Evolutionary conservation across 306 rosid species (phyloP).

Genomic region (Echinosophora koreensis): DNA sequence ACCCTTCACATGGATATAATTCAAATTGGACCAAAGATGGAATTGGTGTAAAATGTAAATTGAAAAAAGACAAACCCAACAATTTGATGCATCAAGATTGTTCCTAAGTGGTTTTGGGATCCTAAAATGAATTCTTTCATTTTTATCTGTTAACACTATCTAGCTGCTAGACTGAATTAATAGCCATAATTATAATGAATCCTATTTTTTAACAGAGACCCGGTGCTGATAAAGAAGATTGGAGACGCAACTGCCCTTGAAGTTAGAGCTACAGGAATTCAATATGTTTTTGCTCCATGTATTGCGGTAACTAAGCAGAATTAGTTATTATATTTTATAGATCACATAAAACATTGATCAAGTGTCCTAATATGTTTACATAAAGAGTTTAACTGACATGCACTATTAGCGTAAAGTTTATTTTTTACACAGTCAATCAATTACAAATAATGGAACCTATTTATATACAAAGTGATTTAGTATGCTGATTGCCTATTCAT

Average conservation of each 20-base stretch:
- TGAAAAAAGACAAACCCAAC: neutral
- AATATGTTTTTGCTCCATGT: conserved; percentile 91
- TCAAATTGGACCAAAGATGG: too few species aligned
- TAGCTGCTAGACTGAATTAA: conserved; percentile 13
- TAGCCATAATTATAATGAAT: conserved; percentile 9
- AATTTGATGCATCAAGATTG: too few species aligned
- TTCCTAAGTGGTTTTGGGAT: too few species aligned
- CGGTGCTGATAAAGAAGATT: conserved; percentile 79
- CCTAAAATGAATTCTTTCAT: neutral
- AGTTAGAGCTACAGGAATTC: conserved; percentile 71
- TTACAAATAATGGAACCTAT: too few species aligned
- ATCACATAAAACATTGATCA: neutral
- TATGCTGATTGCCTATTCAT: conserved; percentile 7
- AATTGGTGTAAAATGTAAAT: too few species aligned
- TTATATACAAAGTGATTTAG: too few species aligned
- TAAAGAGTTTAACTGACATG: too few species aligned
- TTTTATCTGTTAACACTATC: neutral
- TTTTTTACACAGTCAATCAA: too few species aligned
- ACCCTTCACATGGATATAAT: too few species aligned
- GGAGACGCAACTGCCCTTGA: conserved; percentile 86
- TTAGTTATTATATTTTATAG: neutral
- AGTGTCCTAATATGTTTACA: conserved; percentile 19
- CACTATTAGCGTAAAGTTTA: too few species aligned
- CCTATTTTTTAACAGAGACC: conserved; percentile 65
- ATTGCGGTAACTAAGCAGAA: conserved; percentile 75